phyloP scores from a whole-genome alignment of 2,329 filamentous ascomycete genomes.

The Talaromyces rugulosus region DNA sequence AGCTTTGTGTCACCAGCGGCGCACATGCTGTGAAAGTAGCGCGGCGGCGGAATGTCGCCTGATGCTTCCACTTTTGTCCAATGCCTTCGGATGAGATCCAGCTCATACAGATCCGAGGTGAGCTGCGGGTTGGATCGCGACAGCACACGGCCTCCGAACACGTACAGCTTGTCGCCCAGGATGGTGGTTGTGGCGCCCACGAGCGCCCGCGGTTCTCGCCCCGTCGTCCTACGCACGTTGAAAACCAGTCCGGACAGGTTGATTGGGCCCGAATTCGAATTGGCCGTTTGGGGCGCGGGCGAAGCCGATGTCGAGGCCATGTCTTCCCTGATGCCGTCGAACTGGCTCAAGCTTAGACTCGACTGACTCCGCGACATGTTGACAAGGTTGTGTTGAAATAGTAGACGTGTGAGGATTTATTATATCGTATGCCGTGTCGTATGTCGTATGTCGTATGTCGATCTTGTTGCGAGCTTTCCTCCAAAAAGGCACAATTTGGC shows the following conservation, averaged over 20 bases:
- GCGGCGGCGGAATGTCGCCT: slow-evolving; percentile 81
- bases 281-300: slow-evolving; percentile 22
- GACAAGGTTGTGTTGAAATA: neutral
- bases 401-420: neutral
- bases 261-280: slow-evolving; percentile 43
- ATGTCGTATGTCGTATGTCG: too few relatives aligned
- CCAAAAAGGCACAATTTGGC: neutral
- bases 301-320: slow-evolving; percentile 6
- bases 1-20: slow-evolving; percentile 90
- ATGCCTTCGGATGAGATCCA: slow-evolving; percentile 85
- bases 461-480: neutral
- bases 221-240: slow-evolving; percentile 76
- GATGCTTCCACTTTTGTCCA: slow-evolving; percentile 85
- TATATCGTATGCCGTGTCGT: too few relatives aligned
- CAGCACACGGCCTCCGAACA: slow-evolving; percentile 86
- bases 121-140: slow-evolving; percentile 79
- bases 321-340: slow-evolving; percentile 30
- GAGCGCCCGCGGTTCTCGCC: slow-evolving; percentile 81
- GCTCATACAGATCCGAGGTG: slow-evolving; percentile 86
- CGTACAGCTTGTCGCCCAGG: slow-evolving; percentile 90
- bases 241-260: slow-evolving; percentile 64
- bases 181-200: slow-evolving; percentile 96
- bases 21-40: slow-evolving; percentile 97
- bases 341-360: slow-evolving; percentile 33
- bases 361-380: slow-evolving; percentile 32